A percentile compares a stretch with the other conserved stretches of the same genome.
These are phyloP conservation scores for Neurospora tetraspora DNA, from an alignment of 495 filamentous ascomycete genomes.

Conservation along the genomic window DNA sequence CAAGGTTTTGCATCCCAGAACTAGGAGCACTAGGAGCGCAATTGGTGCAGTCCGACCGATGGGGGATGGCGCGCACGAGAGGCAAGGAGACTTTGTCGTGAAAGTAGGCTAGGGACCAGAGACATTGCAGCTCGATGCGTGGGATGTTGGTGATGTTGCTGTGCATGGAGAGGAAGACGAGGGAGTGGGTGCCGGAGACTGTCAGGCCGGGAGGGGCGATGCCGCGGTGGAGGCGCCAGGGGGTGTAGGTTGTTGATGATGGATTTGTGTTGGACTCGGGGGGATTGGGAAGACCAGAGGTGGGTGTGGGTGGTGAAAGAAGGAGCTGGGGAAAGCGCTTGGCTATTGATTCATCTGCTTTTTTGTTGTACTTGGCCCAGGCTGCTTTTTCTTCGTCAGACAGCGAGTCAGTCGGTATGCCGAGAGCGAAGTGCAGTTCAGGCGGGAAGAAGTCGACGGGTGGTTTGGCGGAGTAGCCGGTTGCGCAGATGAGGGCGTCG, in stretches of 20 bases:
- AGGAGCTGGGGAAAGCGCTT: conserved; percentile 46
- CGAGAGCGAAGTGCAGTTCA: conserved; percentile 5
- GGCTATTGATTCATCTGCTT: conserved; percentile 50
- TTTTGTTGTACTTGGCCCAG: conserved; percentile 11
- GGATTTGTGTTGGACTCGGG: not conserved
- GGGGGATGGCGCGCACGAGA: not conserved
- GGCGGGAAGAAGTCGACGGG: conserved; percentile 5
- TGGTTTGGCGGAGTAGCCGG: conserved; percentile 39
- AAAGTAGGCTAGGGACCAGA: conserved; percentile 32
- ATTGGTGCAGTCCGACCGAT: not conserved
- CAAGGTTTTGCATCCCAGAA: not conserved
- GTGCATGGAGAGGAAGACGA: conserved; percentile 55
- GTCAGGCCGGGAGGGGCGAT: conserved; percentile 46
- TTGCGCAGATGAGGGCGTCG: conserved; percentile 55
- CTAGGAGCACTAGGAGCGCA: not conserved
- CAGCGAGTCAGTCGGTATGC: conserved; percentile 7
- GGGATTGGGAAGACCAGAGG: not conserved
- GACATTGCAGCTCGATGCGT: conserved; percentile 15
- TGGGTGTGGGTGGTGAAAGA: not conserved
- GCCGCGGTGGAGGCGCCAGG: conserved; percentile 51
- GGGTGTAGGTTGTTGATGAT: conserved; percentile 12
- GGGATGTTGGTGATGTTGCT: conserved; percentile 46
- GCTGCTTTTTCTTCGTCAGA: not conserved
- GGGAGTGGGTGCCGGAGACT: conserved; percentile 9
- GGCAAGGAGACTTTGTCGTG: conserved; percentile 11